Evolutionary conservation across 2,329 filamentous ascomycete species (phyloP).

Genomic region (Verticillium tricorpus): DNA sequence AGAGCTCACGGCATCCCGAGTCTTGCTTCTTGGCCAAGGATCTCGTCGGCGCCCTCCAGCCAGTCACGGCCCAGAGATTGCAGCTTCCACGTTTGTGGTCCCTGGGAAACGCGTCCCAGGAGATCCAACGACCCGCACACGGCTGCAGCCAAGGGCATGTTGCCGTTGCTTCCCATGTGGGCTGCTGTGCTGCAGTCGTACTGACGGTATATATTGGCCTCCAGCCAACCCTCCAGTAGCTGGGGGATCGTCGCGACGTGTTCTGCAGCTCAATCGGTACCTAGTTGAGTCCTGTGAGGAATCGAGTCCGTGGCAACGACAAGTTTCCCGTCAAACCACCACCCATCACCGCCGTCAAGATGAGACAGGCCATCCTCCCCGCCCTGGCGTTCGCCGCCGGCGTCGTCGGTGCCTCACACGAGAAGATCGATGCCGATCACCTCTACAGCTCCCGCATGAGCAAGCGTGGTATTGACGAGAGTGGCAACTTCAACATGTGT

Average conservation of each 20-base stretch:
- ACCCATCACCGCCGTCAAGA: background rate
- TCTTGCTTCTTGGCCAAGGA: background rate
- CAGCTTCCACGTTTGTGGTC: background rate
- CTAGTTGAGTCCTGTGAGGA: background rate
- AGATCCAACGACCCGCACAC: background rate
- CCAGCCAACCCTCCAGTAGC: background rate
- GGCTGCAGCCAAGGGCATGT: background rate
- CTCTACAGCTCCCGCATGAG: slow-evolving; percentile 42
- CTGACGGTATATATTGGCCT: background rate
- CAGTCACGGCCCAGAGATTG: background rate
- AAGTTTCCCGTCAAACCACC: background rate
- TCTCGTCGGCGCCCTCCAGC: slow-evolving; percentile 3
- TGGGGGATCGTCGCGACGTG: background rate
- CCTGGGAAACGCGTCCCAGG: background rate
- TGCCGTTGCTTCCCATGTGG: background rate
- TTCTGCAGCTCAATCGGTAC: background rate
- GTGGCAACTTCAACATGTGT: slow-evolving; percentile 51
- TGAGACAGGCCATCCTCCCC: slow-evolving; percentile 3
- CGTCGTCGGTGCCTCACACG: slow-evolving; percentile 22
- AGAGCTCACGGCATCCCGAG: background rate
- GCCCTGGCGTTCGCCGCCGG: slow-evolving; percentile 17
- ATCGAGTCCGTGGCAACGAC: background rate
- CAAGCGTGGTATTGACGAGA: slow-evolving; percentile 44
- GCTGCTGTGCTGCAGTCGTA: background rate
- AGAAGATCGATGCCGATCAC: slow-evolving; percentile 34